phyloP scores from a whole-genome alignment of 1,284 basidiomycete species.

The Porodaedalea pini region DNA sequence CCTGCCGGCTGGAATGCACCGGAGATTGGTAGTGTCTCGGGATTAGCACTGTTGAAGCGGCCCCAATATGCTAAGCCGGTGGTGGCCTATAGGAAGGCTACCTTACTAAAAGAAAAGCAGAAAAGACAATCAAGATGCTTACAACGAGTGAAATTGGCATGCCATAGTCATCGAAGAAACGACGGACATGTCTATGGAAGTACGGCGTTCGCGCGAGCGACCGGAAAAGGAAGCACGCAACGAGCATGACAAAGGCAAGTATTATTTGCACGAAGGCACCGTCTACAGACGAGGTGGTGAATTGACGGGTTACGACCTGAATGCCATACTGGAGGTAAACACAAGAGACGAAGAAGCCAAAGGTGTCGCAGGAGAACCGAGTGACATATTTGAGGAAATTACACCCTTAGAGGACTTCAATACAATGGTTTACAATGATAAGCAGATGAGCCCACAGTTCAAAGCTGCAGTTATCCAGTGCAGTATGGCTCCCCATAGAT shows the following conservation, averaged over 20 bases:
- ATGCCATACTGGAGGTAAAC: constrained; percentile 90
- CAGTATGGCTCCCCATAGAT: constrained; percentile 90
- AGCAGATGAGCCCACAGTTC: constrained; percentile 56
- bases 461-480: constrained; percentile 86
- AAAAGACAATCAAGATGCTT: not conserved
- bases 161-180: constrained; percentile 82
- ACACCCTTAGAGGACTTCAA: constrained; percentile 52
- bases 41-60: constrained; percentile 60
- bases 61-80: constrained; percentile 86
- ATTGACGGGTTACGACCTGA: constrained; percentile 77
- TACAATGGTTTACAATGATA: constrained; percentile 12
- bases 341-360: constrained; percentile 88
- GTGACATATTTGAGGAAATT: constrained; percentile 86
- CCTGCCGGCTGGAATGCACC: constrained; percentile 72
- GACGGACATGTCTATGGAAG: constrained; percentile 69
- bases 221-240: constrained; percentile 71
- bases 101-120: not conserved
- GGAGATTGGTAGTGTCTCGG: constrained; percentile 65
- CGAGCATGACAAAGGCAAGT: constrained; percentile 74
- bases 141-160: constrained; percentile 82
- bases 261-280: constrained; percentile 72
- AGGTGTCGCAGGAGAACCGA: constrained; percentile 89
- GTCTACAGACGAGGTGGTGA: constrained; percentile 47
- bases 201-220: constrained; percentile 58
- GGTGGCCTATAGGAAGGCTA: constrained; percentile 31